Conservation (phyloP, 768 basidiomycete genomes). For the Antrodiella citrinella region DNA sequence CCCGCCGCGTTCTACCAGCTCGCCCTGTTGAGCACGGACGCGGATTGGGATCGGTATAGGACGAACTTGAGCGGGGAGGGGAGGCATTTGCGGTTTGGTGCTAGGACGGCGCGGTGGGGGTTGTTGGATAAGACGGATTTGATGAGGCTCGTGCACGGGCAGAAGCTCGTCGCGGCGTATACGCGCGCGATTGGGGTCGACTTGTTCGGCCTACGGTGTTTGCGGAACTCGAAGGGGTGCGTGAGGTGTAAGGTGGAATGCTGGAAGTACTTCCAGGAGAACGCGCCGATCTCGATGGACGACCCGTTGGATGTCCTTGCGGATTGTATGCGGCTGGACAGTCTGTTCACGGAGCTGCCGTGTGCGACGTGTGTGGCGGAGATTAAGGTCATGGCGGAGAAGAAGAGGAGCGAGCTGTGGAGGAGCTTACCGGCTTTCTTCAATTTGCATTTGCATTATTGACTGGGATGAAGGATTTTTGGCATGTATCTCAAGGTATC, state of each 20-base stretch:
- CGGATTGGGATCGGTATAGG: constrained; percentile 23
- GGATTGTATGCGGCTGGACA: constrained; percentile 20
- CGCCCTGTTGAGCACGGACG: constrained; percentile 15
- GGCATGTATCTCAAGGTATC: not conserved
- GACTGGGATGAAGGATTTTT: not conserved
- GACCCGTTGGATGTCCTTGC: constrained; percentile 23
- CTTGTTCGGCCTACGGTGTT: constrained; percentile 20
- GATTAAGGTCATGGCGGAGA: constrained; percentile 18
- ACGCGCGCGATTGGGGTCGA: constrained; percentile 22
- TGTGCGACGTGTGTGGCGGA: constrained; percentile 19
- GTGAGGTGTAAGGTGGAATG: constrained; percentile 20
- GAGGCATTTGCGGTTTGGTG: constrained; percentile 24
- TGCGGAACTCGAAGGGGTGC: constrained; percentile 18
- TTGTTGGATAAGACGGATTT: constrained; percentile 22
- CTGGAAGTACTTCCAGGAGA: constrained; percentile 26
- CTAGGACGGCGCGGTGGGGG: constrained; percentile 22
- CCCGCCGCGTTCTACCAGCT: constrained; percentile 24
- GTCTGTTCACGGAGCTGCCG: constrained; percentile 21
- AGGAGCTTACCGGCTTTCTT: constrained; percentile 21
- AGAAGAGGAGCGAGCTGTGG: constrained; percentile 22
- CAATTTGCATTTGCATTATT: constrained; percentile 10
- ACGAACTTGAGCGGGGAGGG: constrained; percentile 13
- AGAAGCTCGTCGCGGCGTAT: constrained; percentile 21
- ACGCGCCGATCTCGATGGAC: constrained; percentile 24
- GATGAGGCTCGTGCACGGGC: constrained; percentile 23